Conservation (phyloP, 441 rosid species). For the Sinapis alba region DNA sequence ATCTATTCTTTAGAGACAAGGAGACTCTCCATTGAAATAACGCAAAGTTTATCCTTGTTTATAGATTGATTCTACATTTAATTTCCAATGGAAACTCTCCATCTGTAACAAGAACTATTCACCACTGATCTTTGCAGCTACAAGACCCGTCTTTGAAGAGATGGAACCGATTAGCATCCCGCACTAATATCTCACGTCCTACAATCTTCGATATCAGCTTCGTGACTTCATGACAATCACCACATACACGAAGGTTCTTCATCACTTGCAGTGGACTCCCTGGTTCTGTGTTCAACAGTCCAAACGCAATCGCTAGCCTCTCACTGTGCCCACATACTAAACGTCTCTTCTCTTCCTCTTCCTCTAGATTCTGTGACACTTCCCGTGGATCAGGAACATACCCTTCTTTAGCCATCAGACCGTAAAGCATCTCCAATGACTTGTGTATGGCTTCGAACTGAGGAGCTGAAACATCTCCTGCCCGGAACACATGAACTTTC, state of each 20-base stretch:
- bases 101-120: background rate
- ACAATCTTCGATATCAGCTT: constrained; percentile 54
- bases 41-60: too few relatives aligned
- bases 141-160: constrained; percentile 62
- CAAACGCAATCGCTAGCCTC: constrained; percentile 77
- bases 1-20: too few relatives aligned
- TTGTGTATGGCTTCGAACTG: constrained; percentile 54
- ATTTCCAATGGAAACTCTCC: background rate
- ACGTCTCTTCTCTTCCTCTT: constrained; percentile 64
- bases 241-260: constrained; percentile 80
- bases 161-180: constrained; percentile 77
- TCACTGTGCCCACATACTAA: constrained; percentile 69
- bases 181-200: constrained; percentile 61
- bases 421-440: constrained; percentile 46
- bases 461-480: constrained; percentile 51
- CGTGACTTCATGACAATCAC: constrained; percentile 71
- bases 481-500: constrained; percentile 48
- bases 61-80: too few relatives aligned
- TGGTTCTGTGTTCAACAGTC: constrained; percentile 61
- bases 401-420: constrained; percentile 62
- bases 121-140: constrained; percentile 57
- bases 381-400: constrained; percentile 56
- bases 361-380: constrained; percentile 58
- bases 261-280: constrained; percentile 63
- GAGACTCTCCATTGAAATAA: too few relatives aligned